A percentile compares a stretch with the other conserved stretches of the same genome.
phyloP scores from a whole-genome alignment of 2,329 filamentous ascomycete genomes.

The Calonectria crousiana region DNA sequence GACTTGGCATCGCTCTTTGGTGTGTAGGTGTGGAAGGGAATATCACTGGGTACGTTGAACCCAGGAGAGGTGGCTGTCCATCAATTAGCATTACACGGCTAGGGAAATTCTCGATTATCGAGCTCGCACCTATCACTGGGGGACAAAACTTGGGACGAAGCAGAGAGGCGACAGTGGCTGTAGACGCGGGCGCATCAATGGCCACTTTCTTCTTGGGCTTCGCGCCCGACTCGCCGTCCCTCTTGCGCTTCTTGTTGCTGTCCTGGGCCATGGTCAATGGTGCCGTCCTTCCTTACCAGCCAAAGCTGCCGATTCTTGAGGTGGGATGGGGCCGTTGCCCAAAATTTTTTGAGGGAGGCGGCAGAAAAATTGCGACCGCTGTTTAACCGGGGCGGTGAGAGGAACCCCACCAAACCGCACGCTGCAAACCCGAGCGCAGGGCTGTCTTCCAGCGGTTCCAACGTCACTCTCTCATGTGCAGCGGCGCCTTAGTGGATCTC shows the following conservation, averaged over 20 bases:
- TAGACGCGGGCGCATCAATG: slow-evolving; percentile 55
- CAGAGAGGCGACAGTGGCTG: slow-evolving; percentile 61
- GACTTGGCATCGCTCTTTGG: slow-evolving; percentile 51
- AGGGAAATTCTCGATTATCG: background rate
- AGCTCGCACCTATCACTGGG: slow-evolving; percentile 64
- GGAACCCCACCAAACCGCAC: slow-evolving; percentile 19
- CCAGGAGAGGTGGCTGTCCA: slow-evolving; percentile 50
- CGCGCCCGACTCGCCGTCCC: slow-evolving; percentile 54
- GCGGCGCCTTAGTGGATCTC: slow-evolving; percentile 7
- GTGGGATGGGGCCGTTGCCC: slow-evolving; percentile 42
- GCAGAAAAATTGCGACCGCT: slow-evolving; percentile 41
- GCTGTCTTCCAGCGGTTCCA: background rate
- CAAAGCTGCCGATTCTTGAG: slow-evolving; percentile 27
- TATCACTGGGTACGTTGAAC: slow-evolving; percentile 49
- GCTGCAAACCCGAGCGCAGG: slow-evolving; percentile 14
- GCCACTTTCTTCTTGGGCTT: slow-evolving; percentile 67
- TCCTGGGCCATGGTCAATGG: slow-evolving; percentile 52
- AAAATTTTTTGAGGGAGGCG: slow-evolving; percentile 44
- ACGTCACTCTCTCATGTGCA: slow-evolving; percentile 10
- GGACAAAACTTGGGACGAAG: slow-evolving; percentile 60
- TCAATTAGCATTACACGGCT: slow-evolving; percentile 38
- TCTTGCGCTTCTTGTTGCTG: slow-evolving; percentile 67
- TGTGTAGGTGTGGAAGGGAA: slow-evolving; percentile 63
- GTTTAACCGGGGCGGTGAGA: slow-evolving; percentile 45
- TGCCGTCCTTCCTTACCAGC: slow-evolving; percentile 20